Evolutionary conservation across 768 basidiomycete genomes (phyloP).

Genomic region (Mycena venus): DNA sequence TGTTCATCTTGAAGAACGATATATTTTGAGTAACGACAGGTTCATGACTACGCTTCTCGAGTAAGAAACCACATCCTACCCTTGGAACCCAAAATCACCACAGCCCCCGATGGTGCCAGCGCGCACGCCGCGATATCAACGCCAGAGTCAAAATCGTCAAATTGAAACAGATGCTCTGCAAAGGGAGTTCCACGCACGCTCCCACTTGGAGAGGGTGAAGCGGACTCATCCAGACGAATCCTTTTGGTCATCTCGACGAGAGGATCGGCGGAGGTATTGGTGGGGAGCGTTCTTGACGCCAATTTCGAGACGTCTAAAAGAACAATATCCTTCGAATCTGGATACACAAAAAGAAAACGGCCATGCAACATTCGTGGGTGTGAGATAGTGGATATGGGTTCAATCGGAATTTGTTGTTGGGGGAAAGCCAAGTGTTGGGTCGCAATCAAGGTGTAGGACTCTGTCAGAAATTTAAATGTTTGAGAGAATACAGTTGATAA

Average conservation of each 20-base stretch:
- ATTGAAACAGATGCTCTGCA: background rate
- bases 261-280: background rate
- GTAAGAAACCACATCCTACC: conserved; percentile 14
- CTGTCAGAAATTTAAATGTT: background rate
- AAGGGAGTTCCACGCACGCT: background rate
- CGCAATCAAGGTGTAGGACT: conserved; percentile 5
- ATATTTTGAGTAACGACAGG: too few relatives aligned
- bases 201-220: background rate
- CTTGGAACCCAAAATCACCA: background rate
- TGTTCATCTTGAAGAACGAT: too few relatives aligned
- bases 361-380: background rate
- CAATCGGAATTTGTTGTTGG: background rate
- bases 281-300: background rate
- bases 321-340: background rate
- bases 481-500: background rate
- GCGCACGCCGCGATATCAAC: conserved; percentile 4
- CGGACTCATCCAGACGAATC: conserved; percentile 15
- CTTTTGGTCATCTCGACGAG: conserved; percentile 14
- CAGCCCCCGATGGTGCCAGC: background rate
- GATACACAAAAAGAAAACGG: background rate
- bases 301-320: background rate
- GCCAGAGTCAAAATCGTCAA: background rate
- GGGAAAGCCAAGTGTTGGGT: background rate
- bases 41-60: background rate
- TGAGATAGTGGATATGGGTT: conserved; percentile 18